phyloP scores from a whole-genome alignment of 345 rosid genomes.

The Arabis hirsuta region DNA sequence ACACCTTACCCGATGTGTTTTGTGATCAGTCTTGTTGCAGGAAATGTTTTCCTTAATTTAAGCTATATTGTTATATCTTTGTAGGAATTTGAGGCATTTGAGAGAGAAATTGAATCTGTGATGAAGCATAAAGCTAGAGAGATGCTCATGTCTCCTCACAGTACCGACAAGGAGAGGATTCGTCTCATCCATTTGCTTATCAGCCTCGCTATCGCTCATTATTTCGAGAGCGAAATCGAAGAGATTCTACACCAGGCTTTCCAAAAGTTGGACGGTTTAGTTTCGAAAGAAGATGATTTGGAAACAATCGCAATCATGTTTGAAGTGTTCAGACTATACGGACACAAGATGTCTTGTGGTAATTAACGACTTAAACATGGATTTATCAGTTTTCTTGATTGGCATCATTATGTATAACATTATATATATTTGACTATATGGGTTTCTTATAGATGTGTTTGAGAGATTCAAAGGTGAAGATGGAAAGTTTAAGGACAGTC shows the following conservation, averaged over 20 bases:
- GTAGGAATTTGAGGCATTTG: neutral
- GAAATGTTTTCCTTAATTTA: neutral
- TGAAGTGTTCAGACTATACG: conserved; percentile 1
- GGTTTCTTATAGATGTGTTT: neutral
- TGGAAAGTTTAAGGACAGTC: conserved; percentile 4
- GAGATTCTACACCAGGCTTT: neutral
- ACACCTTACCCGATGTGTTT: neutral
- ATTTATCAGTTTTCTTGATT: no score
- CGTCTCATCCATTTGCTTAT: conserved; percentile 5
- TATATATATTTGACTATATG: no score
- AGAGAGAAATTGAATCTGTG: conserved; percentile 12
- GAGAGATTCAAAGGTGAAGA: conserved; percentile 9
- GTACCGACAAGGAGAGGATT: conserved; percentile 4
- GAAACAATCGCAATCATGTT: conserved; percentile 19
- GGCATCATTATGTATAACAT: no score
- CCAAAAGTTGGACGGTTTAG: neutral
- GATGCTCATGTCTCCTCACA: neutral
- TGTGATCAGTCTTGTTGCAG: no score
- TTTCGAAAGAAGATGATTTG: neutral
- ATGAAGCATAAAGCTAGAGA: conserved; percentile 11
- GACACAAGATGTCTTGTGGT: conserved; percentile 6
- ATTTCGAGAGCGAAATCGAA: neutral
- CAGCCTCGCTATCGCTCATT: neutral
- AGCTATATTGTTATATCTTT: neutral
- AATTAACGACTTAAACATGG: no score